These are phyloP conservation scores for Teratosphaeria pseudoeucalypti DNA, from an alignment of 2,329 filamentous ascomycete species.

Conservation along the genomic window DNA sequence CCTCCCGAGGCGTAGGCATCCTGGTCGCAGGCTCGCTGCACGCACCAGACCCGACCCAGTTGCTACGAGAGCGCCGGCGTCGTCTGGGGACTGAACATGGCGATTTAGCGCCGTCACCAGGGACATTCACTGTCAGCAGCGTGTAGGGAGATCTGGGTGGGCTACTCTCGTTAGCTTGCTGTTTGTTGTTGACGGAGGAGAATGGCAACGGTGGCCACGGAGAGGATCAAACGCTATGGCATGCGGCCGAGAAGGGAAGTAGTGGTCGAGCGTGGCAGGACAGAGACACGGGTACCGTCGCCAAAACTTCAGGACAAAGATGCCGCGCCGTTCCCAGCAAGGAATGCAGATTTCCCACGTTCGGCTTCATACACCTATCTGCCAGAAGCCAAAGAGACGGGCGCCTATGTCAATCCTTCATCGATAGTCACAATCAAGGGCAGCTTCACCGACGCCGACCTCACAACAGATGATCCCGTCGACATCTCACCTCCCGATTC, in stretches of 20 bases:
- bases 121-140: background rate
- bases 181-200: background rate
- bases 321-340: constrained; percentile 5
- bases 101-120: background rate
- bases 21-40: background rate
- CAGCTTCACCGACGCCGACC: constrained; percentile 40
- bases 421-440: constrained; percentile 34
- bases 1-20: background rate
- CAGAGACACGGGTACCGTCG: background rate
- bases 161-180: background rate
- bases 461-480: constrained; percentile 26
- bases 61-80: background rate
- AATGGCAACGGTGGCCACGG: constrained; percentile 15
- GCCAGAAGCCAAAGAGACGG: constrained; percentile 28
- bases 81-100: background rate
- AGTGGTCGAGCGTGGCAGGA: constrained; percentile 6
- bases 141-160: background rate
- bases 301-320: constrained; percentile 6
- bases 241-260: constrained; percentile 1
- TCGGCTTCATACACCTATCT: constrained; percentile 50
- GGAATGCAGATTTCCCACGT: constrained; percentile 32
- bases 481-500: constrained; percentile 30
- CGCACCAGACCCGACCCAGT: background rate
- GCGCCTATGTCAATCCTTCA: constrained; percentile 13
- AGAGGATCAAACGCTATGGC: constrained; percentile 8